A percentile compares a stretch with the other conserved stretches of the same genome.
Conservation (phyloP, 371 early-diverging fungal genomes). For the Umbelopsis sp. region DNA sequence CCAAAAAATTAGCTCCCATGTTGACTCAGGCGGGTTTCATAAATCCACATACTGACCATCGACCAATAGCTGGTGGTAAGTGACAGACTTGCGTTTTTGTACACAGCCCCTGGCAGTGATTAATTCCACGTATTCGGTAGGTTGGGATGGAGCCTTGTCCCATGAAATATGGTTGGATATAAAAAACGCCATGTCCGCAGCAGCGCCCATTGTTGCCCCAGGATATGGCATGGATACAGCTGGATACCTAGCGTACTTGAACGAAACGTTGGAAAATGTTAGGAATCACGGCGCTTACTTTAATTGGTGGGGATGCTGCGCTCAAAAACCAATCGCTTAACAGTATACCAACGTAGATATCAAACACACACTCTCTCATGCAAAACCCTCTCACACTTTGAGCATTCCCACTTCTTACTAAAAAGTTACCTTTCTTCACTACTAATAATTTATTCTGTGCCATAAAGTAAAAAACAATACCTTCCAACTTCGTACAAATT, state of each 20-base stretch:
- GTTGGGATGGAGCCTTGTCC: conserved; percentile 7
- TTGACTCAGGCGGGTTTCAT: conserved; percentile 23
- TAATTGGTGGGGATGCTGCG: conserved; percentile 18
- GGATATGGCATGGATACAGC: not conserved
- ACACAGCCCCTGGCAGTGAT: no score
- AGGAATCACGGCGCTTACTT: not conserved
- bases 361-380: not conserved
- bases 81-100: not conserved
- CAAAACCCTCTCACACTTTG: not conserved
- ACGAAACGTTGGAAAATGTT: not conserved
- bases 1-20: conserved; percentile 20
- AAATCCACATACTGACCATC: conserved; percentile 23
- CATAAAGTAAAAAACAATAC: no score
- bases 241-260: not conserved
- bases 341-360: conserved; percentile 11
- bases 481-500: no score
- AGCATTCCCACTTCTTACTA: no score
- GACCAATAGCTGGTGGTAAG: conserved; percentile 32
- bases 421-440: no score
- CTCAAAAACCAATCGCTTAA: not conserved
- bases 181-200: conserved; percentile 6
- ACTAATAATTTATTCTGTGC: no score
- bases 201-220: not conserved
- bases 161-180: conserved; percentile 16
- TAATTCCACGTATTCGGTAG: not conserved